Conservation (phyloP, 768 basidiomycete species). For the Lactarius quietus region DNA sequence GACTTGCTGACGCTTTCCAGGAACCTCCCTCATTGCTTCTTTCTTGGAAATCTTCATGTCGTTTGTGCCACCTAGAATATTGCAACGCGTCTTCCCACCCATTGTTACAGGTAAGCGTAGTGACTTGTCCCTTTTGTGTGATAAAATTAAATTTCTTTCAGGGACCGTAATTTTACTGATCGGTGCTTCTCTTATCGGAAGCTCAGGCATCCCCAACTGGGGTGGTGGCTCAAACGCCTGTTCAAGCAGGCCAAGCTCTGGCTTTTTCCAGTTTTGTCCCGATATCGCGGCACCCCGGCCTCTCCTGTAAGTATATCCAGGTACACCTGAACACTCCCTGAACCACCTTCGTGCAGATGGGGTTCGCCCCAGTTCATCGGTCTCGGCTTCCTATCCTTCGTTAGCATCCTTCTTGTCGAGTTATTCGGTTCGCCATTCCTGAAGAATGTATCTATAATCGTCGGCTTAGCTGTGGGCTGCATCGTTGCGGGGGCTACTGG, state of each 20-base stretch:
- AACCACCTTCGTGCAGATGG: constrained; percentile 45
- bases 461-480: constrained; percentile 72
- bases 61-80: constrained; percentile 60
- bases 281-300: constrained; percentile 66
- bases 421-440: constrained; percentile 83
- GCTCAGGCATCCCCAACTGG: constrained; percentile 76
- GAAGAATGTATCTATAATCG: constrained; percentile 74
- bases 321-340: background rate
- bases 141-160: constrained; percentile 24
- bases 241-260: constrained; percentile 51
- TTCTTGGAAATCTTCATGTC: constrained; percentile 79
- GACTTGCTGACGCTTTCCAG: constrained; percentile 35
- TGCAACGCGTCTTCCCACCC: constrained; percentile 73
- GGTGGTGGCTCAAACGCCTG: constrained; percentile 81
- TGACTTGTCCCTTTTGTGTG: background rate
- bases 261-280: constrained; percentile 71
- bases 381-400: constrained; percentile 80
- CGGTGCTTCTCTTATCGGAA: constrained; percentile 71
- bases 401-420: constrained; percentile 73
- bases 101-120: constrained; percentile 58
- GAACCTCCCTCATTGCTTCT: constrained; percentile 72
- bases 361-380: constrained; percentile 83
- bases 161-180: constrained; percentile 80
- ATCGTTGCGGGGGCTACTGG: constrained; percentile 78
- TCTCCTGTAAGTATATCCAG: constrained; percentile 44